phyloP scores from a whole-genome alignment of 1,139 yeast species.

The Candida mesenterica region DNA sequence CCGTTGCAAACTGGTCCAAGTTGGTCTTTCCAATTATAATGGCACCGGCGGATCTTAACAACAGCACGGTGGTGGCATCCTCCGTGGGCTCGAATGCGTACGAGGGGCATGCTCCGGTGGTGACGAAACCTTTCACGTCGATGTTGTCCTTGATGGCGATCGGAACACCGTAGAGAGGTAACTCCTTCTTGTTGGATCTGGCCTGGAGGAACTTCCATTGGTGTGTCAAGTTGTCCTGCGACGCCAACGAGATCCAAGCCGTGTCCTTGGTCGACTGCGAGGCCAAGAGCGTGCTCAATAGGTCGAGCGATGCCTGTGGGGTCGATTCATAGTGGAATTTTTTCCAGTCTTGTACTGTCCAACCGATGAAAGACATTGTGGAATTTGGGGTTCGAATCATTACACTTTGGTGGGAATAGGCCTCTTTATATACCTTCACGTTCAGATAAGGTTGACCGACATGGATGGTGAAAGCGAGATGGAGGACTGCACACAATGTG shows the following conservation, averaged over 20 bases:
- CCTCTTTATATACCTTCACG: too few species aligned
- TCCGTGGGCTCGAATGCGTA: constrained; percentile 62
- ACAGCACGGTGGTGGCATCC: constrained; percentile 72
- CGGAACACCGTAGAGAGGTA: constrained; percentile 88
- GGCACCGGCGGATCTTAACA: constrained; percentile 81
- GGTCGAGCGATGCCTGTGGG: constrained; percentile 57
- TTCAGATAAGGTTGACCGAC: too few species aligned
- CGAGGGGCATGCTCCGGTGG: constrained; percentile 96
- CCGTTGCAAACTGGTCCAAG: constrained; percentile 95
- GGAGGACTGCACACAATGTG: too few species aligned
- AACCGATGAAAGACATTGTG: constrained; percentile 23
- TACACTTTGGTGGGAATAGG: too few species aligned
- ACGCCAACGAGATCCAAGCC: constrained; percentile 85
- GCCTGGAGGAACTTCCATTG: constrained; percentile 82
- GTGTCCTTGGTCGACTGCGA: constrained; percentile 58
- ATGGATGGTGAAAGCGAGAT: too few species aligned
- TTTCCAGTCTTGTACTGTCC: constrained; percentile 62
- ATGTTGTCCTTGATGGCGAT: constrained; percentile 93
- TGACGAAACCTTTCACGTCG: constrained; percentile 75
- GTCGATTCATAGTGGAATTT: constrained; percentile 63
- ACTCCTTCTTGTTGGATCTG: constrained; percentile 46
- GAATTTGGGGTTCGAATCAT: too few species aligned
- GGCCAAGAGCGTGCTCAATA: constrained; percentile 47
- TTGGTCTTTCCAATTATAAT: constrained; percentile 90
- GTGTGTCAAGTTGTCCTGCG: constrained; percentile 56